A percentile compares a stretch with the other conserved stretches of the same genome.
Conservation (phyloP, 768 basidiomycete species). For the Boletus bicolor region DNA sequence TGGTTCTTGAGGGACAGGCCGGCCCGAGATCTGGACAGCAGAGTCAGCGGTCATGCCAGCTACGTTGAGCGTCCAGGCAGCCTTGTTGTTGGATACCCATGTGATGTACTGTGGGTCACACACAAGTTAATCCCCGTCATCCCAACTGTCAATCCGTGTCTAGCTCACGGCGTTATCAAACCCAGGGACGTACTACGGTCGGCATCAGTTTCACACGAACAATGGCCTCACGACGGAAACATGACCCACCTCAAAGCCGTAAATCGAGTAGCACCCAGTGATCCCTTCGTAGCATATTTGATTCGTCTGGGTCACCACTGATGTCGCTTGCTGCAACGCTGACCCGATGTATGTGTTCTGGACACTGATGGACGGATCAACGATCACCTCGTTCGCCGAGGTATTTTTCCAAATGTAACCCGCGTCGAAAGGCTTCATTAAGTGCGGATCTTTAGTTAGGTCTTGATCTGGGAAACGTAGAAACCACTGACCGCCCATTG, state of each 20-base stretch:
- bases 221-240: background rate
- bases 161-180: slow-evolving; percentile 59
- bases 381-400: slow-evolving; percentile 54
- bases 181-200: slow-evolving; percentile 41
- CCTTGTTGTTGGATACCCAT: slow-evolving; percentile 70
- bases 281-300: slow-evolving; percentile 65
- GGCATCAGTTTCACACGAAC: background rate
- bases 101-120: slow-evolving; percentile 62
- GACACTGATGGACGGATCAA: slow-evolving; percentile 48
- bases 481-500: slow-evolving; percentile 69
- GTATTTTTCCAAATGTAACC: slow-evolving; percentile 68
- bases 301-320: slow-evolving; percentile 65
- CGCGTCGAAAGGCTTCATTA: slow-evolving; percentile 66
- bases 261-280: slow-evolving; percentile 61
- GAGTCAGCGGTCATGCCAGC: slow-evolving; percentile 65
- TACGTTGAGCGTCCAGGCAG: slow-evolving; percentile 73
- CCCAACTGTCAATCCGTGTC: background rate
- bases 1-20: slow-evolving; percentile 79
- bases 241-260: slow-evolving; percentile 71
- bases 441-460: background rate
- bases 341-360: slow-evolving; percentile 70
- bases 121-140: background rate
- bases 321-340: slow-evolving; percentile 74
- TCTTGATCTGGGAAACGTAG: background rate
- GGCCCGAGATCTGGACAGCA: slow-evolving; percentile 53